Percentiles rank a stretch among this genome's conserved stretches.
phyloP scores from a whole-genome alignment of 2,329 filamentous ascomycete genomes.

The Fusarium continuum region DNA sequence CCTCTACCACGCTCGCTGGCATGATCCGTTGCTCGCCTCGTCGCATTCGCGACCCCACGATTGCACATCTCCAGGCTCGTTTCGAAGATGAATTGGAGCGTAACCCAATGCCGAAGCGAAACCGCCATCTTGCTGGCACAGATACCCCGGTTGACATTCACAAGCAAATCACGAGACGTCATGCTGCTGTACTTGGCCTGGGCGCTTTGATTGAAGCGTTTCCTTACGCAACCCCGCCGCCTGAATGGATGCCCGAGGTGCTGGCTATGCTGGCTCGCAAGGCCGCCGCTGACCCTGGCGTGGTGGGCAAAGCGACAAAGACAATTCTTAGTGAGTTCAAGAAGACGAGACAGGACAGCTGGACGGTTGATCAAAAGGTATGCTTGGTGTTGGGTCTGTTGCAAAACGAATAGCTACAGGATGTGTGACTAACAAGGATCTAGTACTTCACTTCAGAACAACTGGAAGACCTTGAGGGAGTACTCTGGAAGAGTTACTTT shows the following conservation, averaged over 20 bases:
- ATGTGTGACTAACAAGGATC: conserved; percentile 43
- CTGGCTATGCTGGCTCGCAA: conserved; percentile 84
- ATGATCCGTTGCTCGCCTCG: conserved; percentile 97
- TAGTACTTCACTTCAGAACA: conserved; percentile 90
- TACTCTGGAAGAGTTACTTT: conserved; percentile 99
- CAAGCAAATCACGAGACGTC: conserved; percentile 80
- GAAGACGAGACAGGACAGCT: conserved; percentile 98
- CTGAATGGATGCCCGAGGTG: conserved; percentile 92
- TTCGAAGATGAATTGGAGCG: conserved; percentile 81
- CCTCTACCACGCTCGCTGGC: conserved; percentile 90
- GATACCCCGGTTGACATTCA: conserved; percentile 77
- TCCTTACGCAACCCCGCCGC: conserved; percentile 93
- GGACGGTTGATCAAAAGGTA: conserved; percentile 98
- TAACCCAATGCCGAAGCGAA: conserved; percentile 86
- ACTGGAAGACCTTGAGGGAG: conserved; percentile 92
- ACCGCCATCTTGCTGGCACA: conserved; percentile 67
- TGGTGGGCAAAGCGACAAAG: conserved; percentile 97
- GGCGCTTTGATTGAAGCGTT: conserved; percentile 94
- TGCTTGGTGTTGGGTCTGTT: conserved; percentile 43
- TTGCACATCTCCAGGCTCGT: conserved; percentile 76
- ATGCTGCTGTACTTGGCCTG: conserved; percentile 90
- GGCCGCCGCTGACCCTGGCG: conserved; percentile 87
- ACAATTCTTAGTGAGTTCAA: conserved; percentile 95
- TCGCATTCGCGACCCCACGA: conserved; percentile 79
- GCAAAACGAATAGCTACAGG: not conserved